phyloP scores from a whole-genome alignment of 75 land plant species.

The Selaginella tamariscina region DNA sequence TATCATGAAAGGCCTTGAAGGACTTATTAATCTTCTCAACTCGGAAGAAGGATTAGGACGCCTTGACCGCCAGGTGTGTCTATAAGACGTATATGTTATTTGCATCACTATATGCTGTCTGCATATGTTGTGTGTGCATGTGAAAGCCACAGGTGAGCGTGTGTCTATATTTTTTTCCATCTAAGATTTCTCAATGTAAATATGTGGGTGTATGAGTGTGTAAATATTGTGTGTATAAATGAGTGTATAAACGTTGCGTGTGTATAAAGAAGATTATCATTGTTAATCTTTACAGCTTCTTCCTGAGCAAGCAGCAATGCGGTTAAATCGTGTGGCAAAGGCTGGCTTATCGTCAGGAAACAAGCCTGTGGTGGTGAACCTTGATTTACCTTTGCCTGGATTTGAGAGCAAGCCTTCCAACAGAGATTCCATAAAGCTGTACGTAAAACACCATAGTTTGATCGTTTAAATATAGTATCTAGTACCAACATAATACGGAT shows the following conservation, averaged over 20 bases:
- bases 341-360: constrained; percentile 35
- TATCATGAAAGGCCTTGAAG: constrained; percentile 98
- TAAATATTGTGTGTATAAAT: no score
- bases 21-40: constrained; percentile 86
- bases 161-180: no score
- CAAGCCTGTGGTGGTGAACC: constrained; percentile 40
- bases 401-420: constrained; percentile 82
- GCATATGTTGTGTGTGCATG: no score
- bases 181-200: no score
- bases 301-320: constrained; percentile 89
- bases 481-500: no score
- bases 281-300: constrained; percentile 86
- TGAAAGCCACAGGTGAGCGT: no score
- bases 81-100: no score
- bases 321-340: constrained; percentile 54
- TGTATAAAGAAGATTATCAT: no score
- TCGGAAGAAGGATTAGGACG: constrained; percentile 98
- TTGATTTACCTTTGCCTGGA: constrained; percentile 68
- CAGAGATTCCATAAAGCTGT: constrained; percentile 81
- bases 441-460: constrained; percentile 15
- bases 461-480: no score
- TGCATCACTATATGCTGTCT: no score
- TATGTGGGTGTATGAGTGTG: no score
- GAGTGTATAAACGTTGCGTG: no score
- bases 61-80: constrained; percentile 66